Evolutionary conservation across 2,329 filamentous ascomycete species (phyloP).

Genomic region (Malbranchea zuffiana): DNA sequence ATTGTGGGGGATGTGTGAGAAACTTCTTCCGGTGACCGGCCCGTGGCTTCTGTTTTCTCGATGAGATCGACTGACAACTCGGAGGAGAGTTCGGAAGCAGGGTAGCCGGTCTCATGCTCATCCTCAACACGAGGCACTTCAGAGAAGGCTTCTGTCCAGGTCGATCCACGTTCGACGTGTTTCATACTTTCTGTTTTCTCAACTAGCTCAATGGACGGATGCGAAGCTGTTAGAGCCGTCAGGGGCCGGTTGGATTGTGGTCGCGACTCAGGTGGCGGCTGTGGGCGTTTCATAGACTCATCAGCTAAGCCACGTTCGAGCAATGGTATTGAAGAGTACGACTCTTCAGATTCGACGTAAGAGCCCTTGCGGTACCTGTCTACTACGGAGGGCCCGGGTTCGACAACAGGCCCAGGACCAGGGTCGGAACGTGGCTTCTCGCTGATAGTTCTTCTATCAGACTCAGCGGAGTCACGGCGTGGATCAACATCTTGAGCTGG

Average conservation of each 20-base stretch:
- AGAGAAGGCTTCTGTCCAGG: conserved; percentile 10
- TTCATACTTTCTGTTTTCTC: conserved; percentile 43
- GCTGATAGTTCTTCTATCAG: too few species aligned
- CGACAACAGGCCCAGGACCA: not conserved
- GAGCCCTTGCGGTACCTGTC: conserved; percentile 24
- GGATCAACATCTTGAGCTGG: not conserved
- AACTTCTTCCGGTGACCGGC: conserved; percentile 21
- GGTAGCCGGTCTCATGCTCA: conserved; percentile 40
- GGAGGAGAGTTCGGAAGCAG: conserved; percentile 44
- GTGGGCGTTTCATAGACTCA: conserved; percentile 41
- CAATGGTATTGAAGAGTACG: conserved; percentile 66
- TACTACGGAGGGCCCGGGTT: not conserved
- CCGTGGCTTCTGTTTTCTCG: conserved; percentile 28
- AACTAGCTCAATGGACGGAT: conserved; percentile 42
- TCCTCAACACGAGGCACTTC: conserved; percentile 18
- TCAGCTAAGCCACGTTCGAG: conserved; percentile 53
- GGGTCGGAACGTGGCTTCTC: too few species aligned
- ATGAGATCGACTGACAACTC: conserved; percentile 43
- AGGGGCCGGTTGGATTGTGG: not conserved
- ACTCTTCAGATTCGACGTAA: conserved; percentile 55
- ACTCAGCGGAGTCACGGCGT: not conserved
- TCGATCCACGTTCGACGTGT: conserved; percentile 36
- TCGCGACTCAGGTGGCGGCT: conserved; percentile 6
- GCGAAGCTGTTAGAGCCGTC: conserved; percentile 18
- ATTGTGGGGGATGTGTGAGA: conserved; percentile 27